Base-by-base conservation (phyloP, 495 filamentous ascomycete species). In the Glonium stellatum region DNA sequence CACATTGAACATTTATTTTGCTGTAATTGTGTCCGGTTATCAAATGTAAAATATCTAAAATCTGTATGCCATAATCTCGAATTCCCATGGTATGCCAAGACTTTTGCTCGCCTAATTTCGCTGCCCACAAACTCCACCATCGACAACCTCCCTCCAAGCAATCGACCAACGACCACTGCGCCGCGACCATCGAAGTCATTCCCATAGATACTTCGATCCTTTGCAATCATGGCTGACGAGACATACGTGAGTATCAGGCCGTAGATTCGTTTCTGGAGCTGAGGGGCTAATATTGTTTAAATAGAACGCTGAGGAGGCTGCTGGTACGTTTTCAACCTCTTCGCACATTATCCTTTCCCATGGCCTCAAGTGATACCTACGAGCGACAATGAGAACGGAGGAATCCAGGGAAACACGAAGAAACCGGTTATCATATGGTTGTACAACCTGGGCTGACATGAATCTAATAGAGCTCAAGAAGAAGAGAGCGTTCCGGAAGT, bases 401-500 rank as follows among this genome's bases (percentile, higher is more conserved):
- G 13, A 11, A 44, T 13, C 12, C 13, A 18, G 1, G 12, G 13
- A 18, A 44, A 44, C 13, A 18, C 39, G 18, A 11, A 44, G 13
- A 13, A 44, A 11, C 12, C 10, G 39, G 39, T 15, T 44, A 18
- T 13, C 13, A 44, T 15, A 44, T 5, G 4, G 15, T 3, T 55
- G 27, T 44, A n/a, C 3, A 25, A 4, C 12, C 13, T 13, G 12
- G 74, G 71, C 79, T 82, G 75, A 82, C 72, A 62, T 61, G 51
- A 62, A 63, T 69, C 1, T 8, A 31, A 63, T 76, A 87, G 84
- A 96, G 86, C 82, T 96, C 80, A 97, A 98, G 90, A 95, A 90
- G 85, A 93, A 85, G 81, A 95, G 92, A 90, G 81, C 90, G 72
- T 97, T 97, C 89, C 88, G 92, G 81, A 97, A 97, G 86, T 98